Conservation (phyloP, 805 yeast genomes). For the Yarrowia yakushimensis region DNA sequence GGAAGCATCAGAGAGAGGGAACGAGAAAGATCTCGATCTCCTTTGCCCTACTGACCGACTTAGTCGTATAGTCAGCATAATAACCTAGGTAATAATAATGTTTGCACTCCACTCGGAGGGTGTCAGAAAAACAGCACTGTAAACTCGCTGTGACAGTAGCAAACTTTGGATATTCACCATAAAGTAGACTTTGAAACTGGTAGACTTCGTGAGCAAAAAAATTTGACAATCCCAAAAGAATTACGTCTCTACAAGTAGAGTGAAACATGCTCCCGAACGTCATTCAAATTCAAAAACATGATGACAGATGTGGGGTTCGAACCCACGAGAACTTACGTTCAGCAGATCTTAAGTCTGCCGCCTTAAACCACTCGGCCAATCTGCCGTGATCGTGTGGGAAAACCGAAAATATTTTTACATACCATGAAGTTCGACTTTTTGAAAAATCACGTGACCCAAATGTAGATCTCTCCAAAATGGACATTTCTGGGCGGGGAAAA, state of each 20-base stretch:
- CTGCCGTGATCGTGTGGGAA: constrained; percentile 31
- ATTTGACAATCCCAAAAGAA: neutral
- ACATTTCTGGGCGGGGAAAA: neutral
- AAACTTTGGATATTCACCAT: too few relatives aligned
- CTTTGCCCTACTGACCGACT: neutral
- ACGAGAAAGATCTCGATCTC: neutral
- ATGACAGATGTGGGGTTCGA: constrained; percentile 41
- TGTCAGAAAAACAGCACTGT: too few relatives aligned
- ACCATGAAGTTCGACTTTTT: neutral
- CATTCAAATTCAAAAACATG: constrained; percentile 28
- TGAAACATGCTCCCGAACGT: neutral
- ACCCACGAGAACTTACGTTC: constrained; percentile 39
- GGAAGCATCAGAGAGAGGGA: neutral
- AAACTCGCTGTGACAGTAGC: too few relatives aligned
- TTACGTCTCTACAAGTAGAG: too few relatives aligned
- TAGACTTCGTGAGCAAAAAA: neutral
- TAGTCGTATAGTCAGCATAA: neutral
- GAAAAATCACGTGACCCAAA: constrained; percentile 4
- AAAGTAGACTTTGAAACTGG: too few relatives aligned
- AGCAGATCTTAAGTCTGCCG: constrained; percentile 41
- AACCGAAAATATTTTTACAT: neutral
- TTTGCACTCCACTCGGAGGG: too few relatives aligned
- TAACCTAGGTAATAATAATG: too few relatives aligned
- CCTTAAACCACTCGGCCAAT: constrained; percentile 40
- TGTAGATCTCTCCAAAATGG: neutral